Percentiles rank a stretch among this genome's conserved stretches.
These are phyloP conservation scores for Leonotis leonurus DNA, from an alignment of 257 asterid species.

Conservation along the genomic window DNA sequence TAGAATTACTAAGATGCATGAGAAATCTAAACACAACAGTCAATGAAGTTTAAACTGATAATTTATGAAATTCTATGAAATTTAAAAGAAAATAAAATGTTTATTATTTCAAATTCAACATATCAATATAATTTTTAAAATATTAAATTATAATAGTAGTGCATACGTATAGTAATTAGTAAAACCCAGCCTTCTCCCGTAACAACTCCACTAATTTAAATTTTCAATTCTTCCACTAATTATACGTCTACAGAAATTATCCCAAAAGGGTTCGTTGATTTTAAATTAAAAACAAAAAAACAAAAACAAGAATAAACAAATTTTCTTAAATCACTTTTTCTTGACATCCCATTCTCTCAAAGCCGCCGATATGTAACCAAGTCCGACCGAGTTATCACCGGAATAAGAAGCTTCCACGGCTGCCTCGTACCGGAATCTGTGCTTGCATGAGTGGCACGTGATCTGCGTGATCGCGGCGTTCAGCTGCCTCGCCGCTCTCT, in stretches of 20 bases:
- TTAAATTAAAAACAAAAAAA: background rate
- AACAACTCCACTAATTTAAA: background rate
- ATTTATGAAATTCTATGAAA: no score
- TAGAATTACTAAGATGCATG: no score
- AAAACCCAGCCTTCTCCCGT: no score
- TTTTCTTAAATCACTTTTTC: constrained; percentile 15
- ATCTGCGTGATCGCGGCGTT: constrained; percentile 43
- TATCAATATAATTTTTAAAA: no score
- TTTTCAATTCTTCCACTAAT: background rate
- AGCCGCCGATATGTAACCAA: constrained; percentile 47
- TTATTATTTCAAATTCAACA: no score
- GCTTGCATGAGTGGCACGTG: constrained; percentile 65
- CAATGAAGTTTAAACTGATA: no score
- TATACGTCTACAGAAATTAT: background rate
- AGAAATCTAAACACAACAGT: no score
- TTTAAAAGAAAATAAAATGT: no score
- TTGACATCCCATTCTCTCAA: constrained; percentile 40
- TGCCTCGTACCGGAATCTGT: constrained; percentile 31
- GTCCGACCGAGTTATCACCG: constrained; percentile 20
- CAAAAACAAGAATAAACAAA: background rate
- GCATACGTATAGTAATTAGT: no score
- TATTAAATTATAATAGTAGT: no score
- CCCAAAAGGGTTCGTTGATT: background rate
- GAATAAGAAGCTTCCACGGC: constrained; percentile 5
- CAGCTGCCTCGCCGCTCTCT: constrained; percentile 52